Percentiles rank a stretch among this genome's conserved stretches.
phyloP scores from a whole-genome alignment of 108 stramenopile genomes.

The Pseudonitzschia multiseries region DNA sequence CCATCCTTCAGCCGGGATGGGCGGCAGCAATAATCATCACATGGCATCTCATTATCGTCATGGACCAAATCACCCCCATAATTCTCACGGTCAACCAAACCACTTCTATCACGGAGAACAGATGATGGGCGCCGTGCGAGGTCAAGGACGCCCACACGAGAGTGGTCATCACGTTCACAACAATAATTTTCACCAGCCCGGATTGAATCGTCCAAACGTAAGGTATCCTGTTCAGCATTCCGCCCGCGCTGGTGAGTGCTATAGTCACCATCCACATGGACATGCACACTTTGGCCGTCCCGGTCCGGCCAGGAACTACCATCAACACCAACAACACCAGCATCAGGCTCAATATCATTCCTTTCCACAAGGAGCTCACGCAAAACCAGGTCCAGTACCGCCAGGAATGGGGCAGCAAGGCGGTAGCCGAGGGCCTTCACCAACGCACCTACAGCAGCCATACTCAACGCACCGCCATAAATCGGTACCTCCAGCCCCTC shows the following conservation, averaged over 20 bases:
- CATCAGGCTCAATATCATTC: constrained; percentile 13
- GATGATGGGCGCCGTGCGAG: not conserved
- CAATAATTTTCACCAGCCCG: constrained; percentile 3
- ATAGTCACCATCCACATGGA: constrained; percentile 7
- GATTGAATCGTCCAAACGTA: constrained; percentile 13
- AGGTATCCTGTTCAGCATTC: constrained; percentile 21
- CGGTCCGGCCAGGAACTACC: not conserved
- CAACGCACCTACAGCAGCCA: not conserved
- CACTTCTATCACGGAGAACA: not conserved
- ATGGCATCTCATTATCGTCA: not conserved
- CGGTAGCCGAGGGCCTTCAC: not conserved
- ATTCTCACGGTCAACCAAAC: not conserved
- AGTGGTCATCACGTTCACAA: not conserved
- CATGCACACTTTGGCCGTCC: too few relatives aligned
- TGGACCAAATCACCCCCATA: not conserved
- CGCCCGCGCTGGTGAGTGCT: not conserved
- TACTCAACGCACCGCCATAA: not conserved
- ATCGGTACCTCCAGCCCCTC: not conserved
- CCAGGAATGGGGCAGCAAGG: not conserved
- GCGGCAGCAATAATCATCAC: not conserved
- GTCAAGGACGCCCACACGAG: constrained; percentile 11
- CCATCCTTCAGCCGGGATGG: not conserved
- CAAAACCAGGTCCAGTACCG: not conserved
- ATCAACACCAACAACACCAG: constrained; percentile 23
- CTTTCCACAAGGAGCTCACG: not conserved